These are phyloP conservation scores for Spathaspora sp. DNA, from an alignment of 1,139 yeast genomes.

Conservation along the genomic window DNA sequence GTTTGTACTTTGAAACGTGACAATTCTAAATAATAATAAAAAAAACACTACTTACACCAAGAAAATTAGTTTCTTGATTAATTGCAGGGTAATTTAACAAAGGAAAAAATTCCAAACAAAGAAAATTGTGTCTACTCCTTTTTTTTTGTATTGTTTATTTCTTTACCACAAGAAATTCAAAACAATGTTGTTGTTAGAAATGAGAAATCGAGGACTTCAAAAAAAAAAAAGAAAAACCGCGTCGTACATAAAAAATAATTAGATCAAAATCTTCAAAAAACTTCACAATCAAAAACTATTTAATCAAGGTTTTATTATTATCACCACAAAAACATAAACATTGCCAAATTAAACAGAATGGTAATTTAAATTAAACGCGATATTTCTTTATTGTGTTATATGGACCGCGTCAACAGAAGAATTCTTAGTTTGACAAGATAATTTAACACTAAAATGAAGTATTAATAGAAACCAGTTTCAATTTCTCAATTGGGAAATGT, in stretches of 20 bases:
- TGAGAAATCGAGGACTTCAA: background rate
- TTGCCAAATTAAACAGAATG: background rate
- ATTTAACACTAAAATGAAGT: background rate
- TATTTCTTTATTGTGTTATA: background rate
- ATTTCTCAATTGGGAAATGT: background rate
- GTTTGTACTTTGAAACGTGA: background rate
- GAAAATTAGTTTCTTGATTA: background rate
- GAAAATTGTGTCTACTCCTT: background rate
- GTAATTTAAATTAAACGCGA: background rate
- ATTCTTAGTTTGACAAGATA: background rate
- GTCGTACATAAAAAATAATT: conserved; percentile 1
- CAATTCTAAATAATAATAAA: background rate
- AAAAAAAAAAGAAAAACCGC: background rate
- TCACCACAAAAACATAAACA: background rate
- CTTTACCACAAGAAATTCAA: background rate
- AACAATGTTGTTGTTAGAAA: background rate
- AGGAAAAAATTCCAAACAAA: background rate
- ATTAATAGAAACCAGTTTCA: background rate
- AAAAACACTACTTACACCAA: no score
- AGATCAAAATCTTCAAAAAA: background rate
- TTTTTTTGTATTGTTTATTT: background rate
- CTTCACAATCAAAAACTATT: background rate
- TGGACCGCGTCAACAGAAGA: background rate
- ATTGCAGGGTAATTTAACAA: background rate
- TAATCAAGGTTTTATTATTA: background rate